Conservation (phyloP, 805 yeast genomes). For the Cyberlindnera subsufficiens region DNA sequence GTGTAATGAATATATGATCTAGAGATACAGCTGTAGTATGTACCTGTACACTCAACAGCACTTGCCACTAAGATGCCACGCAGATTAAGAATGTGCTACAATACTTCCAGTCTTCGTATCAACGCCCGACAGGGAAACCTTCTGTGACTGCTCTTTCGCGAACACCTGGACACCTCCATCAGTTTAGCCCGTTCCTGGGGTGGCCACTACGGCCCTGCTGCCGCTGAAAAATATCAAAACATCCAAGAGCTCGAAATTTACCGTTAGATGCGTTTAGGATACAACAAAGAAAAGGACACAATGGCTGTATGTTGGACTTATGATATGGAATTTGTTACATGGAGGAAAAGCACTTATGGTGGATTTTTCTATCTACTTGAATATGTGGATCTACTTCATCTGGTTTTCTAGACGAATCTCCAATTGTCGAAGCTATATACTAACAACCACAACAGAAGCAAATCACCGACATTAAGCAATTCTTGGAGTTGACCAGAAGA, state of each 20-base stretch:
- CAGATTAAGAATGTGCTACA: too few species aligned
- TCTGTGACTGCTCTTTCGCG: conserved; percentile 10
- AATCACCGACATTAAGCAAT: conserved; percentile 95
- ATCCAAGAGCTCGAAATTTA: neutral
- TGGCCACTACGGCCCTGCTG: neutral
- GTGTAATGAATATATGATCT: conserved; percentile 26
- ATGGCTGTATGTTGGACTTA: conserved; percentile 18
- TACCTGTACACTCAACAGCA: neutral
- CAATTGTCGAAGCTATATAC: conserved; percentile 2
- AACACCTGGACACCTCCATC: neutral
- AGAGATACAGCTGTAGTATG: too few species aligned
- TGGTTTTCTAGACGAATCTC: too few species aligned
- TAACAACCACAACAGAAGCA: conserved; percentile 36
- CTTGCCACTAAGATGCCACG: too few species aligned
- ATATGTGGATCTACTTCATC: too few species aligned
- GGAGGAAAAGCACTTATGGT: neutral
- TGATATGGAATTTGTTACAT: too few species aligned
- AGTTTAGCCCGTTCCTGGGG: neutral
- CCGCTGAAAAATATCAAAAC: conserved; percentile 10
- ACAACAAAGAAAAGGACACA: conserved; percentile 2
- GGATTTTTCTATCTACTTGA: too few species aligned
- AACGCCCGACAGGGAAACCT: neutral
- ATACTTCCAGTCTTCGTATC: conserved; percentile 5
- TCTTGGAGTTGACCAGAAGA: conserved; percentile 95
- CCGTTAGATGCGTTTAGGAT: neutral